phyloP scores from a whole-genome alignment of 495 filamentous ascomycete species.

The Xylaria telfairii region DNA sequence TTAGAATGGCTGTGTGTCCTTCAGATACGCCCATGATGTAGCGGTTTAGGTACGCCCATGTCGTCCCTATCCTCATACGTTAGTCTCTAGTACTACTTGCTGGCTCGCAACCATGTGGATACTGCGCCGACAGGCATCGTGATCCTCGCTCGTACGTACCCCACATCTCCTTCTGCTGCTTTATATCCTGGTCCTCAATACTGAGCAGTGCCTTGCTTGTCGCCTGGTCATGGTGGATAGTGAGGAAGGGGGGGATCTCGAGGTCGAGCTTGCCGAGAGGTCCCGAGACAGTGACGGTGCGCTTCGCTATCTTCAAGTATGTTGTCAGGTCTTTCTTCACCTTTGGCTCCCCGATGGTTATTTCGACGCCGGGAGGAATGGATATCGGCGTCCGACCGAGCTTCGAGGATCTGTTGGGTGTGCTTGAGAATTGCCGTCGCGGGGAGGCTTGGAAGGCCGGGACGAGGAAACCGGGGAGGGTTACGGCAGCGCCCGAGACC shows the following conservation, averaged over 20 bases:
- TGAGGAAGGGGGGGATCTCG: slow-evolving; percentile 73
- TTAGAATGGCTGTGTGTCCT: slow-evolving; percentile 90
- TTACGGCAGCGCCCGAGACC: slow-evolving; percentile 39
- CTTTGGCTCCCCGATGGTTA: slow-evolving; percentile 67
- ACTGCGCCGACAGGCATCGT: neutral
- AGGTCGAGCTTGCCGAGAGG: slow-evolving; percentile 79
- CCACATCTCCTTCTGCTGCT: slow-evolving; percentile 95
- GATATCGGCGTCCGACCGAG: slow-evolving; percentile 82
- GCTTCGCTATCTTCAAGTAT: slow-evolving; percentile 58
- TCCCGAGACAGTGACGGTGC: slow-evolving; percentile 72
- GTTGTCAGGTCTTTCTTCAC: slow-evolving; percentile 57
- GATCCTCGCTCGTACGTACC: slow-evolving; percentile 61
- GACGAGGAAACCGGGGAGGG: slow-evolving; percentile 73
- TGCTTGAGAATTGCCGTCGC: slow-evolving; percentile 73
- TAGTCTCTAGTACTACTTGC: neutral
- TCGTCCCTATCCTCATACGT: slow-evolving; percentile 67
- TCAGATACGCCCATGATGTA: slow-evolving; percentile 92
- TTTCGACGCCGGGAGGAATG: slow-evolving; percentile 80
- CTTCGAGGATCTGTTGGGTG: slow-evolving; percentile 71
- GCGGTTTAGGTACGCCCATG: slow-evolving; percentile 85
- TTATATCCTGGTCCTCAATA: slow-evolving; percentile 65
- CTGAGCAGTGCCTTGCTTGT: slow-evolving; percentile 67
- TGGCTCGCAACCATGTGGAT: neutral
- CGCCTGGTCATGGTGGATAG: slow-evolving; percentile 66
- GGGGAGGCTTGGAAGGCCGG: slow-evolving; percentile 68